Conservation (phyloP, 2,329 filamentous ascomycete species). For the Davidsoniella australis region DNA sequence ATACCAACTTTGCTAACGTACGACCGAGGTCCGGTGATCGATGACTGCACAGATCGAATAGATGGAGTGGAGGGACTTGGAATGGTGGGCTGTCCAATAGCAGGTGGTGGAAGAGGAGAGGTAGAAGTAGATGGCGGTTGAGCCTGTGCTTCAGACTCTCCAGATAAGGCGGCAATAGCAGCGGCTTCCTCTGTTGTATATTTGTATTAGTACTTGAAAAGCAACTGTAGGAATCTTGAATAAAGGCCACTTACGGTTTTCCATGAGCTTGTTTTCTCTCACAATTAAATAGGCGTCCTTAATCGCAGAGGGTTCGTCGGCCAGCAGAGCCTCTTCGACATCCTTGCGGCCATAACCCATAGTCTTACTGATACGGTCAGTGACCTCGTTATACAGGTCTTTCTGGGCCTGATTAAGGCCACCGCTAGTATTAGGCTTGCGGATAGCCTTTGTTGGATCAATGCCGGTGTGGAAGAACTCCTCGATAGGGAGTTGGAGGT, state of each 20-base stretch:
- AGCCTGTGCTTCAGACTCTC: neutral
- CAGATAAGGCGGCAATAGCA: conserved; percentile 16
- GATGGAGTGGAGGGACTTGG: conserved; percentile 36
- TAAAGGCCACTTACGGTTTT: conserved; percentile 54
- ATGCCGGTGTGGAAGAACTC: conserved; percentile 91
- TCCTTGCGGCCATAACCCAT: conserved; percentile 96
- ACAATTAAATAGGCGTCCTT: conserved; percentile 99
- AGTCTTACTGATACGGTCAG: conserved; percentile 88
- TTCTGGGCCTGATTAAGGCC: conserved; percentile 73
- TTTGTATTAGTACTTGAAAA: conserved; percentile 17
- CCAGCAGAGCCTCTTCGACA: conserved; percentile 82
- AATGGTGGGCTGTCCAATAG: neutral
- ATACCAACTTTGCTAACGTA: conserved; percentile 79
- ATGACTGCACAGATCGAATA: conserved; percentile 29
- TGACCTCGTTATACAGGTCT: conserved; percentile 80
- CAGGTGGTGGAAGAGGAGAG: neutral
- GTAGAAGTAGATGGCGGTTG: neutral
- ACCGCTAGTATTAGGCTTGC: conserved; percentile 61
- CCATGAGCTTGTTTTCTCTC: conserved; percentile 94
- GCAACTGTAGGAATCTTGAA: neutral
- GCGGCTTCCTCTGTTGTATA: conserved; percentile 19
- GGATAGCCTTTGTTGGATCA: conserved; percentile 80
- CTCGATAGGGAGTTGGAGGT: conserved; percentile 73
- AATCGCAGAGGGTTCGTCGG: conserved; percentile 88
- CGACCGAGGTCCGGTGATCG: conserved; percentile 33